Base-by-base conservation (phyloP, 306 rosid genomes). In the Mimosa bimucronata region DNA sequence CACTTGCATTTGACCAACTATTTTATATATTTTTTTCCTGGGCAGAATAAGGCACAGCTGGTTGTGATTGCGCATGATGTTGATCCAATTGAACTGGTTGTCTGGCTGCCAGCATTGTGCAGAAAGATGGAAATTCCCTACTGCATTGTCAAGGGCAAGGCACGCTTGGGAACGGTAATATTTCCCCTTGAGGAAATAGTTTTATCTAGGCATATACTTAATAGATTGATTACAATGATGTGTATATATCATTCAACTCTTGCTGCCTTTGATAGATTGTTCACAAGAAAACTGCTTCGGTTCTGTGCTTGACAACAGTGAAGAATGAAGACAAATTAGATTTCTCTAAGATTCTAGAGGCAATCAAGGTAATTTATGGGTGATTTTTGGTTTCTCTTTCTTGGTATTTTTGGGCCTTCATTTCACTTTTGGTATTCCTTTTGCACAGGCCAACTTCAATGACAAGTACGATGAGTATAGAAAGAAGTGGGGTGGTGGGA, bases 311-410 rank as follows among this genome's bases (percentile, higher is more conserved):
- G 95, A 92, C 95, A 3, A 90, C 93, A 0, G 94, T 92, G 15
- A 90, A 88, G 94, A 92, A 90, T 31, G 97, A 92, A 79, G 97
- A 92, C 79, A 85, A 68, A 85, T 89, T 92, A 0, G 95, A 92
- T 81, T 94, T 94, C 30, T 88, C 91, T 18, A 90, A 92, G 97
- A 21, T 55, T 55, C 62, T 55, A 9, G 62, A 55, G 62, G 62
- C 62, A 9, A 55, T 55, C 62, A 55, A 55, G 62, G 95, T 87
- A 48, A 9, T 70, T 18, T 14, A 8, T 14, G 37, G 37, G 8
- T 74, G 29, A 9, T 21, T 55, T 55, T 76, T 23, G 1, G 3
- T 9, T 66, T 9, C 7, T 53, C 4, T 55, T n/a, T 55, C 14
- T 55, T n/a, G 62, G 13, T n/a, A 2, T 21, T 55, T 55, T 21